These are phyloP conservation scores for Boletus rubroflammeus DNA, from an alignment of 768 basidiomycete genomes.

Conservation along the genomic window DNA sequence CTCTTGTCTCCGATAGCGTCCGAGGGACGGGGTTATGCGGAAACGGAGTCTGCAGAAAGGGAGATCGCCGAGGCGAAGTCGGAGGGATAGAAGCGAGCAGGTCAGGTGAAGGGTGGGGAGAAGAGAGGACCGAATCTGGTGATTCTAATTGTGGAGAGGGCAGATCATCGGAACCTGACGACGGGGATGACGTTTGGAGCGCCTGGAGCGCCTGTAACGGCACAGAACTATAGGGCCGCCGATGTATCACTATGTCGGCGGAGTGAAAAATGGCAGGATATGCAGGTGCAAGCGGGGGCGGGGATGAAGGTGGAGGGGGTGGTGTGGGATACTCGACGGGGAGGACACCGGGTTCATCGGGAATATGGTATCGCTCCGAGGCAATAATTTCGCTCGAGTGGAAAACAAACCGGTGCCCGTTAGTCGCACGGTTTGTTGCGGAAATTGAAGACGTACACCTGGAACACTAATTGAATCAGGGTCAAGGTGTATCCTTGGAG, in stretches of 20 bases:
- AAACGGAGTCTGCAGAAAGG: conserved; percentile 13
- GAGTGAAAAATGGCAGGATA: conserved; percentile 28
- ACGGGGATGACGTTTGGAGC: conserved; percentile 16
- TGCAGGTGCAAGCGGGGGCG: conserved; percentile 30
- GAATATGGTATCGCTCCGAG: conserved; percentile 61
- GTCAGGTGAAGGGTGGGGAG: conserved; percentile 25
- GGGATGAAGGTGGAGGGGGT: conserved; percentile 30
- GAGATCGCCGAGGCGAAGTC: conserved; percentile 25
- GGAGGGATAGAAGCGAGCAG: conserved; percentile 16
- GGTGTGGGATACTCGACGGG: conserved; percentile 37
- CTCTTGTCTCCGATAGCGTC: conserved; percentile 12
- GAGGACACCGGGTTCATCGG: conserved; percentile 60
- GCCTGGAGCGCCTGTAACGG: conserved; percentile 24
- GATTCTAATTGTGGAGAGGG: conserved; percentile 23
- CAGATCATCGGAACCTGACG: conserved; percentile 18
- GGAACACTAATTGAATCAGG: conserved; percentile 43
- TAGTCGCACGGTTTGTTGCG: conserved; percentile 66
- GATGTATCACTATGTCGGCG: conserved; percentile 26
- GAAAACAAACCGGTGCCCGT: conserved; percentile 86
- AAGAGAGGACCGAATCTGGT: conserved; percentile 21
- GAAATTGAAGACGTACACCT: conserved; percentile 72
- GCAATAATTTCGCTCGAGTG: conserved; percentile 67
- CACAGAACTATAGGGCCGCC: conserved; percentile 1
- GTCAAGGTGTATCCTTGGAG: conserved; percentile 8
- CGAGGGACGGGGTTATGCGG: conserved; percentile 7